These are phyloP conservation scores for Aspergillus jensenii DNA, from an alignment of 2,329 filamentous ascomycete genomes.

Conservation along the genomic window DNA sequence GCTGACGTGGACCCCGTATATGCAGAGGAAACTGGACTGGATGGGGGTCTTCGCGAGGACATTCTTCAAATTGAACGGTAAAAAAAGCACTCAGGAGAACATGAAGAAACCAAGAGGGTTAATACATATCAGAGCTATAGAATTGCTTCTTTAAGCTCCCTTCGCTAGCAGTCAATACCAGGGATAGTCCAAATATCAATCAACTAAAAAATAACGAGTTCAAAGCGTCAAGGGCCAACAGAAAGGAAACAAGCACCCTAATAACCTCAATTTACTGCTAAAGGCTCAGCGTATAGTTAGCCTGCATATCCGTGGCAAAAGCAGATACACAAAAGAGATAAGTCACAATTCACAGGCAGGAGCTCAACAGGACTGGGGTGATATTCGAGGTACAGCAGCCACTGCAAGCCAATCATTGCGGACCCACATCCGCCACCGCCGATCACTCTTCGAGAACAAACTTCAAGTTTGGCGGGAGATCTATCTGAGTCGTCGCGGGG, in stretches of 20 bases:
- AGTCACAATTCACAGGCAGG: not conserved
- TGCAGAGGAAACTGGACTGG: too few species aligned
- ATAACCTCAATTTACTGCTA: not conserved
- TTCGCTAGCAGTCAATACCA: not conserved
- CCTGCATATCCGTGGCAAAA: not conserved
- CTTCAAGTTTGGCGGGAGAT: too few species aligned
- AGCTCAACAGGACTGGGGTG: constrained; percentile 11
- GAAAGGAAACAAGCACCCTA: not conserved
- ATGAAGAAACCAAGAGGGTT: not conserved
- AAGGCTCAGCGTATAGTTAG: not conserved
- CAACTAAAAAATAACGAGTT: not conserved
- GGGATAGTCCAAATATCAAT: not conserved
- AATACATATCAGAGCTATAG: constrained; percentile 10
- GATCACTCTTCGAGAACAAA: constrained; percentile 4
- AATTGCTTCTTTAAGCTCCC: too few species aligned
- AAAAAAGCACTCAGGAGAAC: too few species aligned
- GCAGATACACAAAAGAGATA: not conserved
- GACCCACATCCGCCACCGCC: constrained; percentile 17
- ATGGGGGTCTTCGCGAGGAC: too few species aligned
- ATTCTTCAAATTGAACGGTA: too few species aligned
- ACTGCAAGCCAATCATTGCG: constrained; percentile 17
- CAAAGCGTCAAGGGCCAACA: not conserved
- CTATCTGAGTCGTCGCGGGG: constrained; percentile 19
- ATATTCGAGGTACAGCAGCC: constrained; percentile 12
- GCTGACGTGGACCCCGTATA: too few species aligned